Evolutionary conservation across 257 asterid genomes (phyloP).

Genomic region (Fraxinus cuspidata): DNA sequence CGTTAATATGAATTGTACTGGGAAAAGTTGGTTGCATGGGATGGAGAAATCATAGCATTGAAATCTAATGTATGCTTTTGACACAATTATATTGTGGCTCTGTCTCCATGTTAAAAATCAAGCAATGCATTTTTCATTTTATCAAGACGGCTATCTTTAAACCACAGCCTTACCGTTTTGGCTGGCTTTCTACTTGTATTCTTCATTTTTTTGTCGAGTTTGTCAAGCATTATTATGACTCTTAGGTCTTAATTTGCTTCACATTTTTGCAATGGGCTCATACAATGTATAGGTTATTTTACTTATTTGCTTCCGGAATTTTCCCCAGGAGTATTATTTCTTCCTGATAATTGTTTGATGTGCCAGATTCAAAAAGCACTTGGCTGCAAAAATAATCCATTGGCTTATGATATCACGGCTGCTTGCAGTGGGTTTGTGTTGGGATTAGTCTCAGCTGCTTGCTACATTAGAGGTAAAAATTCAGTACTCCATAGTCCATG

Average conservation of each 20-base stretch:
- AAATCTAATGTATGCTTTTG: not conserved
- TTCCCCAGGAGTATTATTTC: not conserved
- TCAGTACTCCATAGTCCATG: not conserved
- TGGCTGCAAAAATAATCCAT: conserved; percentile 87
- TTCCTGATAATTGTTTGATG: not conserved
- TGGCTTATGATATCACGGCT: conserved; percentile 91
- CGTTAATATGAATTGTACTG: too few relatives aligned
- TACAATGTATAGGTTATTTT: too few relatives aligned
- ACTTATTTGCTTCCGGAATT: too few relatives aligned
- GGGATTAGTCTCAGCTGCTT: conserved; percentile 95
- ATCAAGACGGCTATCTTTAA: not conserved
- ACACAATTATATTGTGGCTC: not conserved
- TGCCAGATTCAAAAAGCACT: conserved; percentile 83
- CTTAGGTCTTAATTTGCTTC: not conserved
- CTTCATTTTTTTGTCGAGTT: not conserved
- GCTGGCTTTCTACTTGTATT: not conserved
- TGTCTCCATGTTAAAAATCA: not conserved
- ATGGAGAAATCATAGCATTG: too few relatives aligned
- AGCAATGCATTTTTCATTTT: not conserved
- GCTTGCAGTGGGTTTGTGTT: conserved; percentile 95
- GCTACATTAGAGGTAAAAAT: conserved; percentile 74
- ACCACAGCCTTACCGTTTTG: not conserved
- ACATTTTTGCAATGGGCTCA: not conserved
- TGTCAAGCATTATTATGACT: not conserved
- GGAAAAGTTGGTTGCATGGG: too few relatives aligned